Base-by-base conservation (phyloP, 139 green algal genomes). In the Coelastrella sp. region DNA sequence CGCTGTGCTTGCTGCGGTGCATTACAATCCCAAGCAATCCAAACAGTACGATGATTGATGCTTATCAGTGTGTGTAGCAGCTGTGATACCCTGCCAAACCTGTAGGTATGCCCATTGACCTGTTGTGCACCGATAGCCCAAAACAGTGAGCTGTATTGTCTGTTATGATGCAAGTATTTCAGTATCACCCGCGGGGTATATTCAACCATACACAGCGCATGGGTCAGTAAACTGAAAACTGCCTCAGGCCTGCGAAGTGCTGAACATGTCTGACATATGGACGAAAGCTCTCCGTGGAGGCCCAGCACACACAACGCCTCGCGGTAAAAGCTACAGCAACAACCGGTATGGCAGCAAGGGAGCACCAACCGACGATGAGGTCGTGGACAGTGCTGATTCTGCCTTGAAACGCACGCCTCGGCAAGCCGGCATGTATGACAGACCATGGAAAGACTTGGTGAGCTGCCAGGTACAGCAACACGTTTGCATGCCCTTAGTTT, bases 281-380 rank as follows among this genome's bases (percentile, higher is more conserved):
- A 75, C 24, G 4, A 87, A 87, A 25, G 59, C n/a, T 14, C 60
- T 87, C 20, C 81, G 81, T 58, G 79, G 79, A 84, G 79, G 79
- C 1, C 56, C 79, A 19, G 59, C 79, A 84, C 35, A 60, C 8
- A 24, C 20, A 24, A 87, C 81, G 6, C 81, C 81, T 14, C 19
- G 81, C 7, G 60, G 24, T 22, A 87, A 87, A 59, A 78, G 22
- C 22, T 75, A 76, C 81, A 84, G 79, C 79, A 87, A 87, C 81
- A 87, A 87, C 81, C 27, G 81, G 22, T 87, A 87, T 75, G 81
- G 60, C 81, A 87, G 59, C 61, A 74, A 87, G 57, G 63, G 35
- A 70, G 70, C 20, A 12, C 70, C 70, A 78, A 35, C 24, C 27
- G 60, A 49, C 35, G 81, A 87, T 12, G 81, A 87, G 59, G 59